phyloP scores from a whole-genome alignment of 2,329 filamentous ascomycete species.

The Nothophoma quercina region DNA sequence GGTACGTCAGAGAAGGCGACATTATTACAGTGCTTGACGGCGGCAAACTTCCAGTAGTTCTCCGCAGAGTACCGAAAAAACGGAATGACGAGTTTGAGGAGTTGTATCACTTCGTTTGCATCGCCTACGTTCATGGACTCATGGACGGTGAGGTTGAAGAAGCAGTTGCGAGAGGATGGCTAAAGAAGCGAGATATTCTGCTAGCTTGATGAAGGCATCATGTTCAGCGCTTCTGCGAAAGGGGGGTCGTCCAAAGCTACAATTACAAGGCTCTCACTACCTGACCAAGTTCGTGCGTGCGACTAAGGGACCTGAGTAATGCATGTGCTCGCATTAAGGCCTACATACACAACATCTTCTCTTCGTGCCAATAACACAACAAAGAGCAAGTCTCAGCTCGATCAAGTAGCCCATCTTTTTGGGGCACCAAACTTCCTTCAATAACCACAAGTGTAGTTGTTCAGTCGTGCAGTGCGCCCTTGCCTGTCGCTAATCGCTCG shows the following conservation, averaged over 20 bases:
- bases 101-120: neutral
- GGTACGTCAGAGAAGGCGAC: neutral
- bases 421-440: no score
- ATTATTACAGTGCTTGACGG: neutral
- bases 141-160: constrained; percentile 3
- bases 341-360: neutral
- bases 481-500: no score
- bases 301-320: neutral
- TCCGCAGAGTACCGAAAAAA: neutral
- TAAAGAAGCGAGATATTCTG: neutral
- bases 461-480: no score
- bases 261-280: no score
- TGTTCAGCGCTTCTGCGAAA: no score
- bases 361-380: neutral
- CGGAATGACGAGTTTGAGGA: neutral
- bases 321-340: neutral
- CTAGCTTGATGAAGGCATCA: no score
- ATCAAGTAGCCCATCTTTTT: no score
- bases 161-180: neutral
- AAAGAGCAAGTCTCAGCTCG: no score
- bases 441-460: neutral
- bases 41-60: neutral
- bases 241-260: no score
- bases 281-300: no score
- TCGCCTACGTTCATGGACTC: no score